Percentiles rank a stretch among this genome's conserved stretches.
phyloP scores from a whole-genome alignment of 2,329 filamentous ascomycete genomes.

The Pseudogymnoascus sp. region DNA sequence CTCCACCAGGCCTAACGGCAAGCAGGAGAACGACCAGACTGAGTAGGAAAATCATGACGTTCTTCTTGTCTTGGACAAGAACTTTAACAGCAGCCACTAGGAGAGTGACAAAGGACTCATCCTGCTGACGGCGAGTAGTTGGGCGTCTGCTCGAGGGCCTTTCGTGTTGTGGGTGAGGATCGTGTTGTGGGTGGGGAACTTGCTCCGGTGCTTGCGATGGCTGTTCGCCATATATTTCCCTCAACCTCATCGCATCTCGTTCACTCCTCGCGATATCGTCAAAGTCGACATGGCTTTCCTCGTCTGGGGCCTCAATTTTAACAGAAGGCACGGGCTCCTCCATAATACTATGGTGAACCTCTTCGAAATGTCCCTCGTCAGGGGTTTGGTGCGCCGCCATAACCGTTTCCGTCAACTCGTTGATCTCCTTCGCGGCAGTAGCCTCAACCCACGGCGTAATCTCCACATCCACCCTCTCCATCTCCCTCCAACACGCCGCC shows the following conservation, averaged over 20 bases:
- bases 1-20: slow-evolving; percentile 29
- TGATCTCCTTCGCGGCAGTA: slow-evolving; percentile 43
- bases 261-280: slow-evolving; percentile 36
- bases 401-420: background rate
- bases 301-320: slow-evolving; percentile 48
- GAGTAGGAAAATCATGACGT: slow-evolving; percentile 48
- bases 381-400: background rate
- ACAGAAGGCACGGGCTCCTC: slow-evolving; percentile 21
- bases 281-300: slow-evolving; percentile 40
- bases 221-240: slow-evolving; percentile 46
- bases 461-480: slow-evolving; percentile 97
- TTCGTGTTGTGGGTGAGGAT: background rate
- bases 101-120: slow-evolving; percentile 45
- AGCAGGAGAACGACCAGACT: slow-evolving; percentile 46
- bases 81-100: slow-evolving; percentile 46
- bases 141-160: background rate
- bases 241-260: slow-evolving; percentile 42
- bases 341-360: background rate
- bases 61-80: slow-evolving; percentile 49
- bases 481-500: slow-evolving; percentile 90
- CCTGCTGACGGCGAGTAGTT: slow-evolving; percentile 10
- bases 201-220: slow-evolving; percentile 25
- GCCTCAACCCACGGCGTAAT: slow-evolving; percentile 65
- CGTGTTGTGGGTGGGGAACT: slow-evolving; percentile 23
- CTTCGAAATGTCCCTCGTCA: slow-evolving; percentile 1